phyloP scores from a whole-genome alignment of 2,329 filamentous ascomycete genomes.

The Parastagonospora avenae region DNA sequence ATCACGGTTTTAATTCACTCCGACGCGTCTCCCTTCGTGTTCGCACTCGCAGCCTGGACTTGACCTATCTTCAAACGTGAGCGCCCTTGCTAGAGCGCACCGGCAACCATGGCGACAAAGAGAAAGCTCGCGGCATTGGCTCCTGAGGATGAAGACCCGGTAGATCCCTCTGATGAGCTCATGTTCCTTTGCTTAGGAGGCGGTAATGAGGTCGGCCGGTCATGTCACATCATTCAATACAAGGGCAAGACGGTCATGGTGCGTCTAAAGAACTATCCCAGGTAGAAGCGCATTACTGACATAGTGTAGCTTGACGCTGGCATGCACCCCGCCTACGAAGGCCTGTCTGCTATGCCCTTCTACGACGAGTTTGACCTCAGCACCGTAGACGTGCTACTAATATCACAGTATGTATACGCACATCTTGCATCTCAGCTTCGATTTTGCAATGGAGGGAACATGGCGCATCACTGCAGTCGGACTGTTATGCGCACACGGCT shows the following conservation, averaged over 20 bases:
- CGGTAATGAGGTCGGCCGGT: slow-evolving; percentile 95
- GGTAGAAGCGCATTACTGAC: slow-evolving; percentile 25
- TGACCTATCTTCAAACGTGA: neutral
- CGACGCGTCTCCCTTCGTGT: slow-evolving; percentile 4
- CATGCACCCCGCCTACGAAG: slow-evolving; percentile 95
- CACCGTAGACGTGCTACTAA: slow-evolving; percentile 93
- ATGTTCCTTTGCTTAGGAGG: slow-evolving; percentile 93
- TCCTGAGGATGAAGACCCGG: slow-evolving; percentile 76
- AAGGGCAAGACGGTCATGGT: slow-evolving; percentile 99
- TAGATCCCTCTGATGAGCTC: slow-evolving; percentile 91
- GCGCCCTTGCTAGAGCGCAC: neutral
- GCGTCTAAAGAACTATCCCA: slow-evolving; percentile 39
- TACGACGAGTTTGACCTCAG: slow-evolving; percentile 99
- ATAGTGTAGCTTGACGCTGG: slow-evolving; percentile 82
- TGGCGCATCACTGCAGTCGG: slow-evolving; percentile 43
- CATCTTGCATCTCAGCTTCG: slow-evolving; percentile 20
- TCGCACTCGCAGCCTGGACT: neutral
- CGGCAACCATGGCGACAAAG: slow-evolving; percentile 79
- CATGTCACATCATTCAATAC: slow-evolving; percentile 98
- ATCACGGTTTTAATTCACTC: too few species aligned
- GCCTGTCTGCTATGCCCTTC: slow-evolving; percentile 89
- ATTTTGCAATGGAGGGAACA: slow-evolving; percentile 20
- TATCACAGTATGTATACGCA: slow-evolving; percentile 87
- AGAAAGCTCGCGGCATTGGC: slow-evolving; percentile 85
- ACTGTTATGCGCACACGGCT: slow-evolving; percentile 23